These are phyloP conservation scores for Monosporozyma yasuniensis DNA, from an alignment of 805 yeast genomes.

Conservation along the genomic window DNA sequence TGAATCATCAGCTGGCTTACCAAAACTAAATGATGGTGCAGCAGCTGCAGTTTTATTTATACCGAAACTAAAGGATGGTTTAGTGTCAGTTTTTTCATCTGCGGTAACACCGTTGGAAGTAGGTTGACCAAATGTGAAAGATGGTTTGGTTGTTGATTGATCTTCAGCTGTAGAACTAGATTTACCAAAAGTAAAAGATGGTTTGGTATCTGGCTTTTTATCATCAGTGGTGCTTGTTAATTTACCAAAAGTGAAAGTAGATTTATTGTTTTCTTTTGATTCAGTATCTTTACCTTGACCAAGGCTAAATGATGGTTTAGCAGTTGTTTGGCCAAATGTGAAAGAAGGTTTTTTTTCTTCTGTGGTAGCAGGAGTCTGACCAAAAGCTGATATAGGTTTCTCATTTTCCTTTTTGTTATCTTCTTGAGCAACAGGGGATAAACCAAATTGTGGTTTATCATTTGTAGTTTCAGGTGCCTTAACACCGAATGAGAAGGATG, in stretches of 20 bases:
- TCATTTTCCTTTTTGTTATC: neutral
- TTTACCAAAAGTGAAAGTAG: conserved; percentile 18
- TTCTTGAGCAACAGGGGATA: neutral
- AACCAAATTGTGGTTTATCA: neutral
- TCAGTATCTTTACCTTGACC: conserved; percentile 7
- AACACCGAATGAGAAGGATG: conserved; percentile 22
- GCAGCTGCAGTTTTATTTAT: conserved; percentile 7
- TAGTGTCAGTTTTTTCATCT: conserved; percentile 12
- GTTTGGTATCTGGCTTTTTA: conserved; percentile 5
- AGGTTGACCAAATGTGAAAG: conserved; percentile 17
- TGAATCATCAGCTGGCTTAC: conserved; percentile 10
- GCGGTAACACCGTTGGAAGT: conserved; percentile 10
- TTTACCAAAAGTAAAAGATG: conserved; percentile 19
- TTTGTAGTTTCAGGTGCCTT: neutral
- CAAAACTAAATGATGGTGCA: conserved; percentile 23
- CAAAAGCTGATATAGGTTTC: neutral
- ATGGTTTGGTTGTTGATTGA: conserved; percentile 9
- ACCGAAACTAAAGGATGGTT: conserved; percentile 28
- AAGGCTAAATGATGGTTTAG: conserved; percentile 20
- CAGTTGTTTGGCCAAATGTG: neutral
- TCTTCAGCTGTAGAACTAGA: conserved; percentile 3
- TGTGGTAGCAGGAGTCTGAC: neutral
- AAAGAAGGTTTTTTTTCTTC: neutral
- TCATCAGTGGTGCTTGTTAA: no score
- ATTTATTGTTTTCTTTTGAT: conserved; percentile 6